phyloP scores from a whole-genome alignment of 2,329 filamentous ascomycete genomes.

The Epichloe sp. region DNA sequence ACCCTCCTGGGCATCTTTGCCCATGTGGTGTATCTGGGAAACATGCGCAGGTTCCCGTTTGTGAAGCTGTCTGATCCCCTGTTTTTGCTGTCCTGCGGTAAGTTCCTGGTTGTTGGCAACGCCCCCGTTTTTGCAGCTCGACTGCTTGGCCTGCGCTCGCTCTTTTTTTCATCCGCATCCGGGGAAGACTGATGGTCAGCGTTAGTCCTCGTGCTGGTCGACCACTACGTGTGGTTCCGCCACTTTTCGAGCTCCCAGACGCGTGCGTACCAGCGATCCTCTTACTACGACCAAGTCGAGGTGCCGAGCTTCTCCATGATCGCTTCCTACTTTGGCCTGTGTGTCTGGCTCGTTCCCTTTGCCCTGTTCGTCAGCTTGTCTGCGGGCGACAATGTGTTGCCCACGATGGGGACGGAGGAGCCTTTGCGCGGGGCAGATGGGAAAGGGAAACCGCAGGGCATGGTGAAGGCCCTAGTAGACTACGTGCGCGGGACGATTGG shows the following conservation, averaged over 20 bases:
- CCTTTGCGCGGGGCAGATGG: constrained; percentile 32
- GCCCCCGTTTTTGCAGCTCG: no score
- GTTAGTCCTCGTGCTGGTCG: constrained; percentile 64
- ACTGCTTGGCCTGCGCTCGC: no score
- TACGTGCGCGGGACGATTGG: constrained; percentile 39
- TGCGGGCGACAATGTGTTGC: constrained; percentile 87
- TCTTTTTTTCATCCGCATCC: not conserved
- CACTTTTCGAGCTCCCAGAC: constrained; percentile 64
- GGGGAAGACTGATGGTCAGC: not conserved
- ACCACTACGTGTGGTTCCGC: constrained; percentile 93
- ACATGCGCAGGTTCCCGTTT: constrained; percentile 60
- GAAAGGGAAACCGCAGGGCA: constrained; percentile 44
- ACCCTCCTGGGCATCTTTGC: constrained; percentile 64
- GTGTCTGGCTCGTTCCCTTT: constrained; percentile 94
- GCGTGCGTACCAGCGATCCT: constrained; percentile 42
- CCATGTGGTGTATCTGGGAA: constrained; percentile 78
- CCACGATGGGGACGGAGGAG: constrained; percentile 67
- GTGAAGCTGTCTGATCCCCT: constrained; percentile 81
- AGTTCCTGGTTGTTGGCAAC: not conserved
- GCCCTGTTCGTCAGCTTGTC: constrained; percentile 88
- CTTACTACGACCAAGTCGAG: constrained; percentile 48
- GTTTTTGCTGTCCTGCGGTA: constrained; percentile 71
- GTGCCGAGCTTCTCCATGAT: constrained; percentile 86
- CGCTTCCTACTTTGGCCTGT: constrained; percentile 88
- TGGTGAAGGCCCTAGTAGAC: constrained; percentile 54